Base-by-base conservation (phyloP, 352 stramenopile species). In the Phytophthora chlamydospora region DNA sequence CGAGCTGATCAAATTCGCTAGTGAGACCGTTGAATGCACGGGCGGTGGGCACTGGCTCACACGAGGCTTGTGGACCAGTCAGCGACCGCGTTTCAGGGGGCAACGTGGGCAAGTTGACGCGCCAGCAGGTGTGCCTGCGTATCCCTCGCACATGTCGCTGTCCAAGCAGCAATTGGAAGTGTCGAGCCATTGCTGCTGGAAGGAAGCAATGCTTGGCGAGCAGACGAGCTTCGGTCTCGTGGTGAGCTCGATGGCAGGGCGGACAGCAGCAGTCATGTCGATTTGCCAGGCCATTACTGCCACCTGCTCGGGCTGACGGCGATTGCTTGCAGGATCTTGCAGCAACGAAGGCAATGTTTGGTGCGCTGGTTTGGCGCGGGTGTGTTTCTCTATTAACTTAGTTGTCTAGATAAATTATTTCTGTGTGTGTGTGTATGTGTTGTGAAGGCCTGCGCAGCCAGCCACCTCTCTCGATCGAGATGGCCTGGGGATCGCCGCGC, bases 381-480 rank as follows among this genome's bases (percentile, higher is more conserved):
- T 6, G 42, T 54, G 48, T 58, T 61, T 65, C 21, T 59, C 44
- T 58, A 58, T 56, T 59, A 32, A 52, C 17, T 66, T 62, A 62
- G 29, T 53, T 61, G 10, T 64, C 52, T 57, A 58, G 53, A 62
- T 63, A 71, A 56, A 2, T 63, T 68, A 68, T 21, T 55, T 53
- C n/a, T n/a, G n/a, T n/a, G n/a, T n/a, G n/a, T n/a, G n/a, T 24
- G 21, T 62, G 5, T 40, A 12, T 43, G 13, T 41, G 29, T 40
- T 52, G 40, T 67, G 44, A 36, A 67, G 51, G 44, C 16, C 49
- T 62, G 43, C 19, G 24, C 57, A 56, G 49, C 21, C 9, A 39
- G 56, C 57, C 43, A 32, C 50, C 62, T 67, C 62, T 71, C 6
- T 58, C 62, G 44, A 53, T 67, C 57, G 62, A 67, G 50, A 34